Conservation (phyloP, 768 basidiomycete genomes). For the Russula dissimulans region DNA sequence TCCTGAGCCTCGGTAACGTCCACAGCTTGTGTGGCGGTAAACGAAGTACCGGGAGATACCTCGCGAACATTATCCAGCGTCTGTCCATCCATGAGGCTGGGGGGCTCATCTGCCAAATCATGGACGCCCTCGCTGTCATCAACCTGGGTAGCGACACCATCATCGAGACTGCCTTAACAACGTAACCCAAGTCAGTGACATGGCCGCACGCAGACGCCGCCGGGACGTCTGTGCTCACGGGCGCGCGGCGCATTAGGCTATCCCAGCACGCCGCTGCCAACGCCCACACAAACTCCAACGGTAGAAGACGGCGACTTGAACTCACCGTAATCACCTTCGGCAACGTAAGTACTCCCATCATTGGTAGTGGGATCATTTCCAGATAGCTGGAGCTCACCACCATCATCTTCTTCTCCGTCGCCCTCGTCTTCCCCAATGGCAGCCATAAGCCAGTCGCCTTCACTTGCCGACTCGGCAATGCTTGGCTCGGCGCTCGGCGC, state of each 20-base stretch:
- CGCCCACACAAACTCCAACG: constrained; percentile 25
- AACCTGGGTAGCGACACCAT: constrained; percentile 24
- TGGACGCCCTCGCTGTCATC: constrained; percentile 18
- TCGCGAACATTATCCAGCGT: constrained; percentile 18
- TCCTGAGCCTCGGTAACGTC: constrained; percentile 11
- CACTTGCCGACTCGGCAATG: constrained; percentile 51
- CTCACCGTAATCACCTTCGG: constrained; percentile 26
- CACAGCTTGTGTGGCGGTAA: constrained; percentile 11
- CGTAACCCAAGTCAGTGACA: constrained; percentile 56
- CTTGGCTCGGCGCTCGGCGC: constrained; percentile 69
- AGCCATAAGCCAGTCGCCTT: constrained; percentile 85
- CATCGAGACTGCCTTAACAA: constrained; percentile 37
- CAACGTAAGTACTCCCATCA: constrained; percentile 7
- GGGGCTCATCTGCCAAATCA: constrained; percentile 15
- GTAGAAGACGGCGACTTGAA: constrained; percentile 18
- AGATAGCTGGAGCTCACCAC: constrained; percentile 19
- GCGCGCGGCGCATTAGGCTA: constrained; percentile 18
- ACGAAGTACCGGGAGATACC: constrained; percentile 9
- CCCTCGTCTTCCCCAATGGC: constrained; percentile 69
- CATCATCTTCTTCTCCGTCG: constrained; percentile 32
- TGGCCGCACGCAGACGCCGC: constrained; percentile 31
- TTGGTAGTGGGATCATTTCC: constrained; percentile 3
- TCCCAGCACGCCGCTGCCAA: constrained; percentile 24
- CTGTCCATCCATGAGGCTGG: constrained; percentile 18
- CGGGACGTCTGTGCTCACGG: constrained; percentile 16